phyloP scores from a whole-genome alignment of 129 eudicot species.

The Gnaphalium uliginosum region DNA sequence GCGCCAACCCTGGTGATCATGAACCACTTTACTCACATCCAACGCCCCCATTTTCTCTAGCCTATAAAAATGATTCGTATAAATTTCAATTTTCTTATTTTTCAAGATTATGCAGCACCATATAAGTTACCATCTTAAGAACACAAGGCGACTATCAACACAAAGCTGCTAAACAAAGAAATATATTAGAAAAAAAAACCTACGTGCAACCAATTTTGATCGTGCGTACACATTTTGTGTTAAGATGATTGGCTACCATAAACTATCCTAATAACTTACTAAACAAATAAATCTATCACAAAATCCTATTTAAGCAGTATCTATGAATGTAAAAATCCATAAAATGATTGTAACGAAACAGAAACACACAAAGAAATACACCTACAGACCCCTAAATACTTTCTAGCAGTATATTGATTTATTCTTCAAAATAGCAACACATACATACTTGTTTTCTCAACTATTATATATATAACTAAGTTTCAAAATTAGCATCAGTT shows the following conservation, averaged over 20 bases:
- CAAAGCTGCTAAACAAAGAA: slow-evolving; percentile 15
- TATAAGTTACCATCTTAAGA: neutral
- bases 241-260: neutral
- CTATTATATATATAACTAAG: too few relatives aligned
- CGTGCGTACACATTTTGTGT: neutral
- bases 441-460: too few relatives aligned
- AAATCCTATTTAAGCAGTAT: too few relatives aligned
- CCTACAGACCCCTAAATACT: neutral
- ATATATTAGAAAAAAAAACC: neutral
- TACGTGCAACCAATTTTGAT: neutral
- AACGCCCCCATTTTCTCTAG: slow-evolving; percentile 92
- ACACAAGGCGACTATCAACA: neutral
- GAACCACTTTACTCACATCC: slow-evolving; percentile 70
- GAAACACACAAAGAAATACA: neutral
- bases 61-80: slow-evolving; percentile 34
- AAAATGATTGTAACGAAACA: neutral
- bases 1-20: slow-evolving; percentile 82
- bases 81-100: neutral
- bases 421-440: neutral
- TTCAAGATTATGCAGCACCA: neutral
- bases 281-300: too few relatives aligned
- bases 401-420: neutral
- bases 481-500: neutral
- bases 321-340: neutral
- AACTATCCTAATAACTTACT: neutral